Evolutionary conservation across 23 red algal species (phyloP), one percentile per base, ranked within the genome.

Genomic region (Gracilariopsis chorda): DNA sequence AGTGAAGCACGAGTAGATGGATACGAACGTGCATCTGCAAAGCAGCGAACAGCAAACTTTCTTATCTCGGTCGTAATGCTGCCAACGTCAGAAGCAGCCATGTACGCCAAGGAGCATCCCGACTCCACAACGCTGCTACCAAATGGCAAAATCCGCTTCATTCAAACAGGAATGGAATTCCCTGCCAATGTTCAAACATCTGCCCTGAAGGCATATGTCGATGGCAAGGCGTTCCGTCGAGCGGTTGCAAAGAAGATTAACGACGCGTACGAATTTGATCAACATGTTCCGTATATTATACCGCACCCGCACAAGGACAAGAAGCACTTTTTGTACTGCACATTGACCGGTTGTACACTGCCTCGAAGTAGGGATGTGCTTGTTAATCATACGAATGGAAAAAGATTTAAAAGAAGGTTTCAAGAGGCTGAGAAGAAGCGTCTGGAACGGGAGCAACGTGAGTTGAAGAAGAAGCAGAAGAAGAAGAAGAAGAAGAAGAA

Each of bases 311-410:
- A 77, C 46, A 43, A 52, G 21, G 44, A 78, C n/a, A 32, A 75
- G 40, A 76, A 89, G 21, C 85, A 89, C 32, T 89, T 89, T 61
- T 47, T 89, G 39, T 89, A 53, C 69, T 89, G 85, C 53, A 89
- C 65, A 28, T 46, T 89, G 34, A 89, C 85, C 3, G 35, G 46
- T 12, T 43, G 12, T 7, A 77, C 70, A 21, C 25, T 89, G 19
- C 85, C 85, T 2, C 85, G 85, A 19, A 48, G 51, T 32, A 63
- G 47, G 23, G 69, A 89, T 25, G 58, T 42, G 7, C 12, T 89
- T 21, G 16, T 62, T 14, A 48, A 64, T 5, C 85, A 89, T 44
- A 61, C 65, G 5, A 76, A 44, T 64, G 85, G 85, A 5, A 89
- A 78, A 52, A 77, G 69, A 14, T 89, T 65, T 37, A 42, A 76